Base-by-base conservation (phyloP, 352 stramenopile genomes). In the Globisporangium solare region DNA sequence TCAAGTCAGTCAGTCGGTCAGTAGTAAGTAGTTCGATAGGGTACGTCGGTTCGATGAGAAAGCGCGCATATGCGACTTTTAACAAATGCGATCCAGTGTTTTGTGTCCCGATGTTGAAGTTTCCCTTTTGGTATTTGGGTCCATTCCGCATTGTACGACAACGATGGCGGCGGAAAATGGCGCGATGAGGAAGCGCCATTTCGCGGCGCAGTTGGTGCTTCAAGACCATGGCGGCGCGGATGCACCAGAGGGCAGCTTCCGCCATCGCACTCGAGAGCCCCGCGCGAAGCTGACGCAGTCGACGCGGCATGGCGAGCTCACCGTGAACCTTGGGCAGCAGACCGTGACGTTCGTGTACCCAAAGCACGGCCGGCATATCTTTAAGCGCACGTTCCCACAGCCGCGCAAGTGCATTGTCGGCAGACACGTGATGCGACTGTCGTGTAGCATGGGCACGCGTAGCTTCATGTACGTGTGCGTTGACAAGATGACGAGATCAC, bases 361-460 rank as follows among this genome's bases (percentile, higher is more conserved):
- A 31, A 66, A 64, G 11, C 50, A 77, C 18, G 54, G 49, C 14
- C 60, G 54, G 11, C 47, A 61, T 7, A 52, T 81, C 47, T 85
- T 78, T 59, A 57, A 63, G 53, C 60, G 76, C 57, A 78, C 56
- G 46, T 83, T 85, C 56, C 63, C 71, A 42, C 76, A 85, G 64
- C 76, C 76, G 32, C 60, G 69, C n/a, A 77, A 75, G 61, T 79
- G 66, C 46, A 54, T 85, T 51, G 35, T 72, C 8, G 64, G 72
- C 24, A 65, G 63, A 50, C 68, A 66, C 41, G 54, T 82, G 35
- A 52, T 84, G 50, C 76, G 72, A 17, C 48, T 87, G 40, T 74
- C 73, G 50, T 83, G 71, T 12, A 75, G 62, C 59, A 70, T 73
- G 39, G 74, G 74, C 39, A 71, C 61, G 22, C 61, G 56, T 21